These are phyloP conservation scores for Guyanaporus albipodus DNA, from an alignment of 768 basidiomycete species.

Conservation along the genomic window DNA sequence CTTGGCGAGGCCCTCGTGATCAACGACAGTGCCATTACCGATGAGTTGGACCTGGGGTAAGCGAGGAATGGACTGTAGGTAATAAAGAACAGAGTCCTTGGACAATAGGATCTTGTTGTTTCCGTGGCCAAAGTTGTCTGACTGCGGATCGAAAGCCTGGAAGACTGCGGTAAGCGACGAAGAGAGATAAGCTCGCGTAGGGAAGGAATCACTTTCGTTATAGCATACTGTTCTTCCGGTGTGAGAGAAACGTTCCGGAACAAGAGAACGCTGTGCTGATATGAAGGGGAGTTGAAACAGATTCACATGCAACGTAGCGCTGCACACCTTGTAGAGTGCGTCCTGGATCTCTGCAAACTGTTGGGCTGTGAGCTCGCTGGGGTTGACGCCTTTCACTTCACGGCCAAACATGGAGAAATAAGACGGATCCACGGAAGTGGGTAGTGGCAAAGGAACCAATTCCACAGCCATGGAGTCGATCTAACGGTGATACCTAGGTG, in stretches of 20 bases:
- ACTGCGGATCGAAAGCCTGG: constrained; percentile 69
- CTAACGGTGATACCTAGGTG: no score
- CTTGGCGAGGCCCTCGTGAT: constrained; percentile 78
- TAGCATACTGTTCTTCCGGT: constrained; percentile 35
- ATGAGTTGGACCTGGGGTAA: constrained; percentile 89
- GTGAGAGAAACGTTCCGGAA: constrained; percentile 66
- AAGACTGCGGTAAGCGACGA: background rate
- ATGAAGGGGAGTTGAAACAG: background rate
- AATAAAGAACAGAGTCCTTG: constrained; percentile 78
- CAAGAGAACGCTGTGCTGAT: constrained; percentile 64
- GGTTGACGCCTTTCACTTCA: constrained; percentile 69
- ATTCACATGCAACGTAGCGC: background rate
- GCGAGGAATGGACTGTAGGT: constrained; percentile 84
- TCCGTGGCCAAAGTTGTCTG: constrained; percentile 72
- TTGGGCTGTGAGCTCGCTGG: constrained; percentile 52
- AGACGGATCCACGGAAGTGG: constrained; percentile 64
- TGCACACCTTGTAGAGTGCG: constrained; percentile 50
- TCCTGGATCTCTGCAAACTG: constrained; percentile 64
- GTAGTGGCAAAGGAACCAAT: constrained; percentile 61
- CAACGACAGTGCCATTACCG: constrained; percentile 76
- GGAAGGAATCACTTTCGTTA: constrained; percentile 61
- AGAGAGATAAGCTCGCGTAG: background rate
- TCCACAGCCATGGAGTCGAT: constrained; percentile 64
- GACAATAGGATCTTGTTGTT: constrained; percentile 78
- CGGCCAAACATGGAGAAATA: constrained; percentile 71